phyloP scores from a whole-genome alignment of 2,329 filamentous ascomycete species.

The Didymella sp. region DNA sequence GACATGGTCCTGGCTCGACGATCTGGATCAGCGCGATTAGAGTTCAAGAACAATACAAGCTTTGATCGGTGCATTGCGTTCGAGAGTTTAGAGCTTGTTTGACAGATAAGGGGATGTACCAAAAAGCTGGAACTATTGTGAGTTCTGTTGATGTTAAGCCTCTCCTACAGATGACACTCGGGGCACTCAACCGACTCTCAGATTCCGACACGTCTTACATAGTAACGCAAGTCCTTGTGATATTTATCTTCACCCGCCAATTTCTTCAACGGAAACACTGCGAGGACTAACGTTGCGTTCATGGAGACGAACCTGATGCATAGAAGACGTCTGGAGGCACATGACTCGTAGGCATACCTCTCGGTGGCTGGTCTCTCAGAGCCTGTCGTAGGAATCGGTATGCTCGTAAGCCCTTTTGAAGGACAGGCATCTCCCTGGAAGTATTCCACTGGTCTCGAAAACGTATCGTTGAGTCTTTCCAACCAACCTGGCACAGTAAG shows the following conservation, averaged over 20 bases:
- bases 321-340: neutral
- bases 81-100: neutral
- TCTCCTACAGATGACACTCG: neutral
- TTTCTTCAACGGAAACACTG: neutral
- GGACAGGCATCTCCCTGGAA: neutral
- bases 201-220: neutral
- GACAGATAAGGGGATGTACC: neutral
- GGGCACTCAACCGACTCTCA: neutral
- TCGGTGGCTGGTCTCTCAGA: neutral
- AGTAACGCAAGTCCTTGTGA: neutral
- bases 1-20: neutral
- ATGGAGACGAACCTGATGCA: neutral
- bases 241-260: too few relatives aligned
- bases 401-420: neutral
- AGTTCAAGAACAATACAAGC: slow-evolving; percentile 1
- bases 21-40: slow-evolving; percentile 3
- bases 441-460: neutral
- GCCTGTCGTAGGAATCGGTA: neutral
- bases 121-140: neutral
- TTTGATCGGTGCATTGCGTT: neutral
- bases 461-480: neutral
- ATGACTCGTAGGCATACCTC: neutral
- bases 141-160: neutral
- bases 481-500: neutral
- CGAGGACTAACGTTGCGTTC: neutral